Evolutionary conservation across 2,329 filamentous ascomycete species (phyloP).

Genomic region (Nigrospora sphaerica): DNA sequence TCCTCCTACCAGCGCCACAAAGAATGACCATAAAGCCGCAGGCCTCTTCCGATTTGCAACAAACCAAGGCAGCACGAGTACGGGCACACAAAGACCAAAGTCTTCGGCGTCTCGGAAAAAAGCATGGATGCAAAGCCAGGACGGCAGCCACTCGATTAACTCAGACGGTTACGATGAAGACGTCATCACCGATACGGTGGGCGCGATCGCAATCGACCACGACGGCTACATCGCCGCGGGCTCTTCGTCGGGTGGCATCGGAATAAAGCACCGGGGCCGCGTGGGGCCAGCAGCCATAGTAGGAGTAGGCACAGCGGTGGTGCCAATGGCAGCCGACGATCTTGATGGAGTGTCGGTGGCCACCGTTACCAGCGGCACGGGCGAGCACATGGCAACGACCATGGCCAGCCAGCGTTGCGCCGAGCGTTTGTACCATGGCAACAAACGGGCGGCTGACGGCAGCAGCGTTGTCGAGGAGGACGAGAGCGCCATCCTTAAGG

Average conservation of each 20-base stretch:
- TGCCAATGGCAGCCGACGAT: slow-evolving; percentile 70
- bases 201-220: slow-evolving; percentile 86
- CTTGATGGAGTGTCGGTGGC: slow-evolving; percentile 65
- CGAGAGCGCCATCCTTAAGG: slow-evolving; percentile 66
- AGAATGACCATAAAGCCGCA: no score
- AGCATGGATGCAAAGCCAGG: slow-evolving; percentile 4
- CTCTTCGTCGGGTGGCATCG: slow-evolving; percentile 94
- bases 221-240: slow-evolving; percentile 85
- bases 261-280: slow-evolving; percentile 93
- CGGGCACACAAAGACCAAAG: no score
- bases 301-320: slow-evolving; percentile 81
- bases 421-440: slow-evolving; percentile 71
- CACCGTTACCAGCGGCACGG: slow-evolving; percentile 86
- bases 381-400: slow-evolving; percentile 95
- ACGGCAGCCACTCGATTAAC: slow-evolving; percentile 6
- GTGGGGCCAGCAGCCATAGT: slow-evolving; percentile 90
- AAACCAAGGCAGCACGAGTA: no score
- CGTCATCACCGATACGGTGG: slow-evolving; percentile 83
- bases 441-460: slow-evolving; percentile 52
- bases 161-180: slow-evolving; percentile 38
- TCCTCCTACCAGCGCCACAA: neutral
- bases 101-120: no score
- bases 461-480: slow-evolving; percentile 61
- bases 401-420: slow-evolving; percentile 85
- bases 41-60: no score